Evolutionary conservation across 2,329 filamentous ascomycete species (phyloP).

Genomic region (Didymella glomerata): DNA sequence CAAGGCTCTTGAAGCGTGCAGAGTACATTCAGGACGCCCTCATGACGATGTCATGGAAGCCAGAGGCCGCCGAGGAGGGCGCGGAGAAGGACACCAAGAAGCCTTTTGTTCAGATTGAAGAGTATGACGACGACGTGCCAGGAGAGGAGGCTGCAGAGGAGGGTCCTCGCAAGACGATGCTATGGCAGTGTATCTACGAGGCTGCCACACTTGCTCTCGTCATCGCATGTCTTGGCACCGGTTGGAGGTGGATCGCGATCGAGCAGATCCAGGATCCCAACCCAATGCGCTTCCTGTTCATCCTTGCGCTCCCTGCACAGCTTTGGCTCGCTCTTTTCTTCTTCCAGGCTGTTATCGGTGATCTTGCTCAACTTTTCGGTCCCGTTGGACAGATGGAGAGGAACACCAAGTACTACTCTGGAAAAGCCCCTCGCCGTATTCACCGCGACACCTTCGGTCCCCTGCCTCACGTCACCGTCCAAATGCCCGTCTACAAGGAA

Average conservation of each 20-base stretch:
- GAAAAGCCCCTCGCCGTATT: constrained; percentile 58
- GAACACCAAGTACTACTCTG: constrained; percentile 86
- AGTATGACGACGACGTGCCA: constrained; percentile 28
- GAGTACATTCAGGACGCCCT: constrained; percentile 77
- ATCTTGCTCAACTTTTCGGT: constrained; percentile 69
- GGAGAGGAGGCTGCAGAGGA: constrained; percentile 32
- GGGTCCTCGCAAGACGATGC: constrained; percentile 58
- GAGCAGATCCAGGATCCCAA: constrained; percentile 63
- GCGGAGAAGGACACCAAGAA: constrained; percentile 45
- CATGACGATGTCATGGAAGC: constrained; percentile 73
- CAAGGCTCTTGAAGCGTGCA: constrained; percentile 73
- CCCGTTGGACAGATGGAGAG: constrained; percentile 75
- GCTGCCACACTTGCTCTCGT: constrained; percentile 63
- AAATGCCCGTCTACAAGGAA: constrained; percentile 90
- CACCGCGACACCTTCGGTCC: constrained; percentile 61
- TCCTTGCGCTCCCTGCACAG: constrained; percentile 62
- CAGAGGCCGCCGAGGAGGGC: constrained; percentile 53
- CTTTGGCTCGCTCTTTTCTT: constrained; percentile 65
- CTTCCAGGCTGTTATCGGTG: constrained; percentile 37
- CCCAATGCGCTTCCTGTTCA: constrained; percentile 64
- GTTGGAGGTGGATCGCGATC: constrained; percentile 64
- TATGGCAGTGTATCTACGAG: constrained; percentile 65
- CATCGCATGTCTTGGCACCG: constrained; percentile 63
- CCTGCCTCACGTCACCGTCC: constrained; percentile 76
- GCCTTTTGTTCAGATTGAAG: constrained; percentile 24